Conservation (phyloP, 1,284 basidiomycete genomes). For the Ganoderma lingzhi region DNA sequence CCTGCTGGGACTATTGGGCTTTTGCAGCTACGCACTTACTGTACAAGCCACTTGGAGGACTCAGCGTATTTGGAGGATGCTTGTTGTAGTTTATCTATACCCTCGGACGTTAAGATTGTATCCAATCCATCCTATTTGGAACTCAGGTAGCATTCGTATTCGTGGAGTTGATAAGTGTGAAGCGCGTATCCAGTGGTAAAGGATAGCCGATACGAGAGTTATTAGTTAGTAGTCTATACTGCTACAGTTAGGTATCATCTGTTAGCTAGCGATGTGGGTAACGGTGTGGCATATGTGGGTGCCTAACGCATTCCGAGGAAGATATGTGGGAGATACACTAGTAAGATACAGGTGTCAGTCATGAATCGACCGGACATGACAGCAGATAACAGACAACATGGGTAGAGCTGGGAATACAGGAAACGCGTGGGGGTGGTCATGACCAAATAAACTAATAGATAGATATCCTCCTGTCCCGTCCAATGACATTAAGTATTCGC, state of each 20-base stretch:
- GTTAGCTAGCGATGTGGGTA: constrained; percentile 17
- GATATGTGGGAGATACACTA: neutral
- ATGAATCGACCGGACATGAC: constrained; percentile 13
- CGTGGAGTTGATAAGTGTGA: neutral
- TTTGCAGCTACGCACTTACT: neutral
- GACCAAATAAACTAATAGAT: constrained; percentile 16
- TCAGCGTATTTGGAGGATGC: neutral
- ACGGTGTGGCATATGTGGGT: constrained; percentile 7
- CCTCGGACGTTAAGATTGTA: neutral
- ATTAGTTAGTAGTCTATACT: constrained; percentile 13
- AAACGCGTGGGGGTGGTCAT: neutral
- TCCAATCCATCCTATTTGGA: neutral
- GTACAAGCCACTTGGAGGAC: neutral
- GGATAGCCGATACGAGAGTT: neutral
- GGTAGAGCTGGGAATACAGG: constrained; percentile 12
- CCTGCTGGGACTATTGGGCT: neutral
- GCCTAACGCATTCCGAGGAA: neutral
- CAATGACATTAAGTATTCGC: neutral
- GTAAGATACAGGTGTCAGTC: neutral
- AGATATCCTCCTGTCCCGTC: constrained; percentile 3
- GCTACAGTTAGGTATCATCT: constrained; percentile 17
- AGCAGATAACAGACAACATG: constrained; percentile 1
- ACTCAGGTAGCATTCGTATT: neutral
- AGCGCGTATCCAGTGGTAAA: neutral
- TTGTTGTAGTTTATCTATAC: constrained; percentile 5